Percentiles rank a stretch among this genome's conserved stretches.
Conservation (phyloP, 192 early-diverging fungal genomes). For the Gryganskiella cystojenkinii region DNA sequence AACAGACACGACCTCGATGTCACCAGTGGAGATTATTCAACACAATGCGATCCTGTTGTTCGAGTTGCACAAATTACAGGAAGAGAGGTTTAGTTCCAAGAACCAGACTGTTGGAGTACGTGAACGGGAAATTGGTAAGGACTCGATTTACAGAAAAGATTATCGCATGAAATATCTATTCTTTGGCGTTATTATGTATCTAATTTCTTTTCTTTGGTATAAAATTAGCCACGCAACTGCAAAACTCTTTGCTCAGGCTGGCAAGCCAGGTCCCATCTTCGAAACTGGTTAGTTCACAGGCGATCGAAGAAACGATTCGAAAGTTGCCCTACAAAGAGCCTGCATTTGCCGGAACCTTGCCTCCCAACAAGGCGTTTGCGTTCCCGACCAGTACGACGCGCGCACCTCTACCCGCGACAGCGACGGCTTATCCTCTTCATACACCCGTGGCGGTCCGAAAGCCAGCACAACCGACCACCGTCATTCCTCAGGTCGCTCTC, state of each 20-base stretch:
- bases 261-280: constrained; percentile 49
- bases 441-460: constrained; percentile 17
- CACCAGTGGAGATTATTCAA: constrained; percentile 39
- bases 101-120: constrained; percentile 44
- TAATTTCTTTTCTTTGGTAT: too few relatives aligned
- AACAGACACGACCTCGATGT: not conserved
- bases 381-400: constrained; percentile 52
- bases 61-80: constrained; percentile 55
- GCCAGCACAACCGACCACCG: constrained; percentile 3
- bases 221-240: constrained; percentile 52
- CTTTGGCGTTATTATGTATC: too few relatives aligned
- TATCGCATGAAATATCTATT: too few relatives aligned
- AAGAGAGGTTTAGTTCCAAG: constrained; percentile 56
- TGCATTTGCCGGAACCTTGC: constrained; percentile 59
- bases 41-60: constrained; percentile 52
- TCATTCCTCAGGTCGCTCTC: constrained; percentile 31
- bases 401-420: constrained; percentile 26
- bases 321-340: constrained; percentile 55
- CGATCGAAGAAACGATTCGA: constrained; percentile 54
- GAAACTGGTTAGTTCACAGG: constrained; percentile 36
- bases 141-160: too few relatives aligned
- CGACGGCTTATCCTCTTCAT: constrained; percentile 31
- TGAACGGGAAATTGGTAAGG: constrained; percentile 58
- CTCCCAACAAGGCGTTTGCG: constrained; percentile 60
- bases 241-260: constrained; percentile 39